A percentile compares a stretch with the other conserved stretches of the same genome.
Evolutionary conservation across 345 rosid genomes (phyloP).

Genomic region (Hibiscus trionum): DNA sequence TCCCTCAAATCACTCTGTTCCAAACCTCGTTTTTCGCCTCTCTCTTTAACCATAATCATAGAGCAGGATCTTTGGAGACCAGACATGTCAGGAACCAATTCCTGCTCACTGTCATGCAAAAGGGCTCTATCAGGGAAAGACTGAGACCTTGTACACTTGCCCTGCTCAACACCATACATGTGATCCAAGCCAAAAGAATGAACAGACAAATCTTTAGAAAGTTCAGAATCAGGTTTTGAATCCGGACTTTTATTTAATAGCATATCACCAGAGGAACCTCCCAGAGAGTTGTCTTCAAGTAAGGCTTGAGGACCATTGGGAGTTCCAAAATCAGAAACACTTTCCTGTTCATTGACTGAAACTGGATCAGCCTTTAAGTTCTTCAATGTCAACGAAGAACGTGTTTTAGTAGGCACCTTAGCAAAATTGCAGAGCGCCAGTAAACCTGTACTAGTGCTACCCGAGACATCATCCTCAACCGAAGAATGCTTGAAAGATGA

Average conservation of each 20-base stretch:
- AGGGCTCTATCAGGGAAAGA: conserved; percentile 50
- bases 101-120: conserved; percentile 33
- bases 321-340: conserved; percentile 29
- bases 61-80: conserved; percentile 41
- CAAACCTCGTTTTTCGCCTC: conserved; percentile 57
- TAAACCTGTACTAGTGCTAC: conserved; percentile 47
- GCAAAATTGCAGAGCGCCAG: conserved; percentile 60
- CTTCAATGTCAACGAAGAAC: conserved; percentile 57
- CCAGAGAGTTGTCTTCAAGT: conserved; percentile 29
- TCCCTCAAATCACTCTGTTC: conserved; percentile 45
- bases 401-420: conserved; percentile 78
- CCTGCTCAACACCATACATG: conserved; percentile 27
- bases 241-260: conserved; percentile 21
- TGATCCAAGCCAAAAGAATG: conserved; percentile 30
- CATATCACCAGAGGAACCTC: conserved; percentile 25
- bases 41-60: conserved; percentile 36
- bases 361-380: conserved; percentile 30
- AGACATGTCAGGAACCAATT: conserved; percentile 29
- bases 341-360: conserved; percentile 34
- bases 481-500: conserved; percentile 17
- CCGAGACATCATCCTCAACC: conserved; percentile 25
- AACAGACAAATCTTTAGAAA: conserved; percentile 20
- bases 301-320: conserved; percentile 22
- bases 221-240: conserved; percentile 28
- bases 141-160: conserved; percentile 45